A percentile compares a stretch with the other conserved stretches of the same genome.
These are phyloP conservation scores for Arabidopsis arenosa DNA, from an alignment of 345 rosid genomes.

Conservation along the genomic window DNA sequence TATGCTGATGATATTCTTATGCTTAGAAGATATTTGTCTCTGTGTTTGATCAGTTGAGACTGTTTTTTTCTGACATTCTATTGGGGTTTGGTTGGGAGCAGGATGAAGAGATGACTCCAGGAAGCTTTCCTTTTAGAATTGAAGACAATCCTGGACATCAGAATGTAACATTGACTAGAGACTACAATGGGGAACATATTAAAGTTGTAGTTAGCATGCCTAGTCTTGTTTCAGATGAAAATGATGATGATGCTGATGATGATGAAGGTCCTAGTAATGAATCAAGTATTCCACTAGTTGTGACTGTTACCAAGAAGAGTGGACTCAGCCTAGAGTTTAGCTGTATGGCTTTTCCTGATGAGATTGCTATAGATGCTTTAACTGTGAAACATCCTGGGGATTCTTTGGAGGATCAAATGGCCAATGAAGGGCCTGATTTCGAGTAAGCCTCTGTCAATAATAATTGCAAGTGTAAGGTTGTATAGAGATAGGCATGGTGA, in stretches of 20 bases:
- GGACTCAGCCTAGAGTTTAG: conserved; percentile 68
- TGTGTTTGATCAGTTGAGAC: background rate
- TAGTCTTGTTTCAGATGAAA: conserved; percentile 52
- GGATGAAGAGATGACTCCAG: conserved; percentile 62
- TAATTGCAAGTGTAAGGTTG: background rate
- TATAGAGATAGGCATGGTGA: background rate
- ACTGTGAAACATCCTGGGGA: conserved; percentile 53
- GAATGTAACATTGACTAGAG: conserved; percentile 66
- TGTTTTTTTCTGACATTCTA: background rate
- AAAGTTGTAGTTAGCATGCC: conserved; percentile 84
- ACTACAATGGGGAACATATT: conserved; percentile 68
- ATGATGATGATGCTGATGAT: conserved; percentile 41
- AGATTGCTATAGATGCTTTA: conserved; percentile 67
- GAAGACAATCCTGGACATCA: conserved; percentile 73
- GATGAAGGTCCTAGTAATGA: conserved; percentile 50
- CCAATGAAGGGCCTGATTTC: conserved; percentile 89
- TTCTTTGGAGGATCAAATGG: conserved; percentile 56
- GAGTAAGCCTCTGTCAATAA: conserved; percentile 57
- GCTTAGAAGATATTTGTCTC: background rate
- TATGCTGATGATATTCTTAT: too few relatives aligned
- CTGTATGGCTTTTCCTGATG: conserved; percentile 71
- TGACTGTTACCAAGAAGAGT: conserved; percentile 63
- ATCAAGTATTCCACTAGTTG: conserved; percentile 69
- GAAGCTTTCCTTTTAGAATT: conserved; percentile 72
- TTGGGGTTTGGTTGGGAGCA: conserved; percentile 34